Conservation (phyloP, 495 filamentous ascomycete species). For the Neurospora sublineolata region DNA sequence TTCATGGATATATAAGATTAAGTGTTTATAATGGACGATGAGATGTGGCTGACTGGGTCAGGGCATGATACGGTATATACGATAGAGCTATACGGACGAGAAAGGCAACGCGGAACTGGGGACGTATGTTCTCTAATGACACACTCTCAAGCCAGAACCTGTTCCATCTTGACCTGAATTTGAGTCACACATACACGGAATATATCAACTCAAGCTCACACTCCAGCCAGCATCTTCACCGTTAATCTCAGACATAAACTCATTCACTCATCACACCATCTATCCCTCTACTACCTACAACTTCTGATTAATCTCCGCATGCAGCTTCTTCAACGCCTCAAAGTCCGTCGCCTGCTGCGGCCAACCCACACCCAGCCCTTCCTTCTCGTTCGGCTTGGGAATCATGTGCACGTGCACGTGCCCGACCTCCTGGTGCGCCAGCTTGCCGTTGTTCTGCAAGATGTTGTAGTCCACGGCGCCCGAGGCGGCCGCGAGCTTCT, state of each 20-base stretch:
- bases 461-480: constrained; percentile 81
- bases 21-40: background rate
- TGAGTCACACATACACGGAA: too few species aligned
- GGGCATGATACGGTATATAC: background rate
- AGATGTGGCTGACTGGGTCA: background rate
- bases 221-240: background rate
- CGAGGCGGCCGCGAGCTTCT: constrained; percentile 69
- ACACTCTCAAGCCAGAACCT: background rate
- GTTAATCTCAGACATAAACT: background rate
- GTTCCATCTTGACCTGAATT: too few species aligned
- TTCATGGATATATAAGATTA: background rate
- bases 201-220: too few species aligned
- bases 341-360: constrained; percentile 66
- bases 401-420: constrained; percentile 68
- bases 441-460: constrained; percentile 87
- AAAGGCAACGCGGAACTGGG: background rate
- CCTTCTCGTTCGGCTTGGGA: constrained; percentile 78
- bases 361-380: constrained; percentile 77
- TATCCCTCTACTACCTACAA: constrained; percentile 43
- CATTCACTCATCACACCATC: background rate
- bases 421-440: constrained; percentile 90
- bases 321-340: constrained; percentile 68
- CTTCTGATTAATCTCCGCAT: constrained; percentile 77
- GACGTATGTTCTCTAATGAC: background rate
- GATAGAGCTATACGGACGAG: background rate